Evolutionary conservation across 768 basidiomycete species (phyloP), one percentile per base, ranked within the genome.

Genomic region (Hericium erinaceus): DNA sequence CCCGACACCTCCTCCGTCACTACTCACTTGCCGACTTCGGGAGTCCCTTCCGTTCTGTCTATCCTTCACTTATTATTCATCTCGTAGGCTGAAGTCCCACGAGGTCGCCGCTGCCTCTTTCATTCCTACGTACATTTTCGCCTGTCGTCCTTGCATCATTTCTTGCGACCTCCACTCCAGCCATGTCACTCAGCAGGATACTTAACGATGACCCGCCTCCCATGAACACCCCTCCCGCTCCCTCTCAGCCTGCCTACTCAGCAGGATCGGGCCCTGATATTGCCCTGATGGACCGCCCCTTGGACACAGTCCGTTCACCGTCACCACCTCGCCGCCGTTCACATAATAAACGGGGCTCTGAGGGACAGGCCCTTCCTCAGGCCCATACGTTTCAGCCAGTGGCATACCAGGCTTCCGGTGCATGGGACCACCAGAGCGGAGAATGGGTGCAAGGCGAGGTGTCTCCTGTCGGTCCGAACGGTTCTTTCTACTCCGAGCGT

Each of bases 201-300:
- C 64, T 64, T 56, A 64, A 64, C 52, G 82, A 89, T 73, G 83
- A 87, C 62, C 79, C 85, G 46, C 39, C 53, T 18, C 65, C 70
- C 65, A 24, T 52, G 55, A 39, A 66, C 62, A 50, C 62, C 51
- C 39, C 56, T 64, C 40, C 59, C 62, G 22, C 70, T 75, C 37
- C 73, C 75, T 52, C 57, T 20, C 61, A 69, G 61, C 69, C 69
- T 37, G 59, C 67, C 66, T 41, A 67, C 67, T 12, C 68, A 65
- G 49, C 44, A 60, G 55, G 33, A 33, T 33, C 33, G 8, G 33
- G 33, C 33, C 33, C 33, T 33, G 33, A 33, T 33, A 50, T 38
- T 44, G 57, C 54, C 46, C 65, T 62, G 48, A 50, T 33, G 56
- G 55, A 13, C 50, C 55, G 24, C 54, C 54, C 54, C 44, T 7